phyloP scores from a whole-genome alignment of 2,329 filamentous ascomycete species.

The Xylaria sp. region DNA sequence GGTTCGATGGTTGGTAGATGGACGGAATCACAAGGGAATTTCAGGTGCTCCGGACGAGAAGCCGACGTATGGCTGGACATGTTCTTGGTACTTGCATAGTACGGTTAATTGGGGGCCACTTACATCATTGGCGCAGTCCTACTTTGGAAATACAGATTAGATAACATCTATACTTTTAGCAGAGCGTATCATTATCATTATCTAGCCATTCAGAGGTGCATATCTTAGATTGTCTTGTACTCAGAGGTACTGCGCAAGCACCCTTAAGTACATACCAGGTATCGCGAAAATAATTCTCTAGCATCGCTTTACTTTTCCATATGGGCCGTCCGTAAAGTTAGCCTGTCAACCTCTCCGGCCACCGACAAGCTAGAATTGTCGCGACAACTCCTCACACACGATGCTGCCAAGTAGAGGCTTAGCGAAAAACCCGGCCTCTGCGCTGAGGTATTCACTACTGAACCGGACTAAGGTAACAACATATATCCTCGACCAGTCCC shows the following conservation, averaged over 20 bases:
- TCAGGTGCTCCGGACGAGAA: not conserved
- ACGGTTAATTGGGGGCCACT: too few species aligned
- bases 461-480: conserved; percentile 28
- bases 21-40: not conserved
- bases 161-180: too few species aligned
- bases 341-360: not conserved
- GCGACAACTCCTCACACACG: conserved; percentile 14
- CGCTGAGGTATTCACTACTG: conserved; percentile 32
- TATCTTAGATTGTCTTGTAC: too few species aligned
- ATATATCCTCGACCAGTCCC: conserved; percentile 12
- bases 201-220: too few species aligned
- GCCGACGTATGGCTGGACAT: not conserved
- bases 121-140: too few species aligned
- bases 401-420: conserved; percentile 55
- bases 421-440: conserved; percentile 41
- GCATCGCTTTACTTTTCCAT: not conserved
- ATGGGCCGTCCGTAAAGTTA: not conserved
- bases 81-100: too few species aligned
- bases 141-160: too few species aligned
- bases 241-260: too few species aligned
- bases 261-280: not conserved
- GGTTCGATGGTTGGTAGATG: not conserved
- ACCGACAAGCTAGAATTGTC: not conserved
- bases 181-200: too few species aligned
- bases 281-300: not conserved